phyloP scores from a whole-genome alignment of 306 rosid genomes.

The Senna tora region DNA sequence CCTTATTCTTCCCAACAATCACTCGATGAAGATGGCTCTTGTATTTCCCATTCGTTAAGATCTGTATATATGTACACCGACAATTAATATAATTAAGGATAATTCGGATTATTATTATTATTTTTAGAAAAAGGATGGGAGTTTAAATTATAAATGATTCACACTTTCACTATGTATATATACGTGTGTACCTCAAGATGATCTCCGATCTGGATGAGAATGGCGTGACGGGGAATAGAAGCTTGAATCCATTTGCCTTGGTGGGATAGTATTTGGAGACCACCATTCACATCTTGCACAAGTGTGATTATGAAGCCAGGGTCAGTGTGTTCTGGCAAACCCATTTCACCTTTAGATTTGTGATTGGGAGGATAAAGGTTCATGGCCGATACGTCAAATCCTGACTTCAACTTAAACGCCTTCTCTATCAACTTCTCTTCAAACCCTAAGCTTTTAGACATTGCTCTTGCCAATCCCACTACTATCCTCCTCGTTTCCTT shows the following conservation, averaged over 20 bases:
- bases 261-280: conserved; percentile 57
- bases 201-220: conserved; percentile 62
- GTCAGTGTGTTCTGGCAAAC: conserved; percentile 54
- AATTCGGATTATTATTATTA: no score
- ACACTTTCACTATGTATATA: no score
- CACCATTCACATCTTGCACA: conserved; percentile 58
- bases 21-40: conserved; percentile 69
- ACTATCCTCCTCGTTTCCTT: conserved; percentile 39
- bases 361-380: conserved; percentile 53
- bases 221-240: conserved; percentile 52
- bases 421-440: conserved; percentile 57
- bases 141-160: no score
- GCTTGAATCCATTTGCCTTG: conserved; percentile 53
- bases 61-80: conserved; percentile 43
- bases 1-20: conserved; percentile 51
- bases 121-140: no score
- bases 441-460: conserved; percentile 50
- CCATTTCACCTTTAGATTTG: conserved; percentile 40
- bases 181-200: conserved; percentile 57
- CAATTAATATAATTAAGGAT: no score
- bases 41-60: conserved; percentile 61
- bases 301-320: conserved; percentile 61
- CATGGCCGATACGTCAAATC: conserved; percentile 57
- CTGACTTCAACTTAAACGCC: conserved; percentile 45
- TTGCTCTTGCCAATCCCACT: conserved; percentile 41